Conservation (phyloP, 179 eudicot genomes). For the Beta lomatogona region DNA sequence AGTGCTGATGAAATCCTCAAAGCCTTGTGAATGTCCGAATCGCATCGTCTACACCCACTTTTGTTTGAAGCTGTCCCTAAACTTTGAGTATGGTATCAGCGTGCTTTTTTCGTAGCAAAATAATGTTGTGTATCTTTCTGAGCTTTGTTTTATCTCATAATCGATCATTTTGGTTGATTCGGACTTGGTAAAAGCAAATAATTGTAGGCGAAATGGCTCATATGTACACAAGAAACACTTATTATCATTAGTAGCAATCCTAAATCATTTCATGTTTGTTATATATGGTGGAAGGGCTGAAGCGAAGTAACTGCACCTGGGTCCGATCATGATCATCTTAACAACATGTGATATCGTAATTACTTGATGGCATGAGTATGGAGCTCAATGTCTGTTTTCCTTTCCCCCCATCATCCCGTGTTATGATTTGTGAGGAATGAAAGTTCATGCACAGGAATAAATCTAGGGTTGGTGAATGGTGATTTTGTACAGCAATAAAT, state of each 20-base stretch:
- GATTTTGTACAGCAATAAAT: not conserved
- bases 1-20: conserved; percentile 81
- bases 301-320: not conserved
- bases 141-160: not conserved
- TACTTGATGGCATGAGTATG: not conserved
- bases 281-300: not conserved
- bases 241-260: not conserved
- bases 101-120: conserved; percentile 14
- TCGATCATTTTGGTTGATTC: not conserved
- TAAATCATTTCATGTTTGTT: not conserved
- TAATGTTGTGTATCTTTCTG: conserved; percentile 17
- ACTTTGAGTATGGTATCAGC: not conserved
- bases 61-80: conserved; percentile 8
- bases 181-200: not conserved
- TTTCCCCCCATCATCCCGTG: not conserved
- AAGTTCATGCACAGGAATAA: too few relatives aligned
- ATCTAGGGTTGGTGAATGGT: not conserved
- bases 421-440: not conserved
- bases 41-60: not conserved
- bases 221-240: not conserved
- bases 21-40: conserved; percentile 46
- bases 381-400: not conserved
- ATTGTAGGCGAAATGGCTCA: not conserved
- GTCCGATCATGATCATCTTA: not conserved
- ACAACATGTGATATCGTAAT: not conserved